Conservation (phyloP, 768 basidiomycete species). For the Hypsizygus marmoreus region DNA sequence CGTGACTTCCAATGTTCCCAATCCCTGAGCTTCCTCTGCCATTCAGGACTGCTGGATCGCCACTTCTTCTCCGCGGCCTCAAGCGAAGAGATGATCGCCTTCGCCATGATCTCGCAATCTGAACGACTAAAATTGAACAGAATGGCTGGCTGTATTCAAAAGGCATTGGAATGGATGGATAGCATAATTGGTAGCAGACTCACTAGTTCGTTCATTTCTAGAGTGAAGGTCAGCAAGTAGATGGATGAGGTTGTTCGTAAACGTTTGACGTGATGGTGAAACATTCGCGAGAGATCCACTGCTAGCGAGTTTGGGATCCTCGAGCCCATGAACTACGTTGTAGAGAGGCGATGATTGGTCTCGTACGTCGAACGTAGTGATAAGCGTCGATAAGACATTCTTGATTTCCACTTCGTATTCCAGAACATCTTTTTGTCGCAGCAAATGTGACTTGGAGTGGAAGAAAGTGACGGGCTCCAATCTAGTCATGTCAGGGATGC, state of each 20-base stretch:
- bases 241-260: conserved; percentile 47
- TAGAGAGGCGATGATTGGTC: conserved; percentile 33
- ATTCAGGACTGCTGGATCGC: conserved; percentile 45
- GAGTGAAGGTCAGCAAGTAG: conserved; percentile 61
- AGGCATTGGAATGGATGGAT: not conserved
- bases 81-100: conserved; percentile 36
- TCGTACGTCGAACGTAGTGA: conserved; percentile 36
- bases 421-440: conserved; percentile 64
- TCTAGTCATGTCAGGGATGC: conserved; percentile 23
- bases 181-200: conserved; percentile 21
- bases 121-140: conserved; percentile 67
- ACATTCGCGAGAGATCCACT: conserved; percentile 29
- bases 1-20: conserved; percentile 52
- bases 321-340: conserved; percentile 39
- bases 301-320: conserved; percentile 32
- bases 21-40: conserved; percentile 50
- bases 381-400: conserved; percentile 35
- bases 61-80: conserved; percentile 49
- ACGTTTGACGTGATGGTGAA: conserved; percentile 30
- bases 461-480: conserved; percentile 53
- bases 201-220: conserved; percentile 55
- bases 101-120: conserved; percentile 57
- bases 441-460: conserved; percentile 28
- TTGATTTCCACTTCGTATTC: conserved; percentile 60
- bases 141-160: conserved; percentile 55